These are phyloP conservation scores for Cladorrhinum samala DNA, from an alignment of 495 filamentous ascomycete genomes.

Conservation along the genomic window DNA sequence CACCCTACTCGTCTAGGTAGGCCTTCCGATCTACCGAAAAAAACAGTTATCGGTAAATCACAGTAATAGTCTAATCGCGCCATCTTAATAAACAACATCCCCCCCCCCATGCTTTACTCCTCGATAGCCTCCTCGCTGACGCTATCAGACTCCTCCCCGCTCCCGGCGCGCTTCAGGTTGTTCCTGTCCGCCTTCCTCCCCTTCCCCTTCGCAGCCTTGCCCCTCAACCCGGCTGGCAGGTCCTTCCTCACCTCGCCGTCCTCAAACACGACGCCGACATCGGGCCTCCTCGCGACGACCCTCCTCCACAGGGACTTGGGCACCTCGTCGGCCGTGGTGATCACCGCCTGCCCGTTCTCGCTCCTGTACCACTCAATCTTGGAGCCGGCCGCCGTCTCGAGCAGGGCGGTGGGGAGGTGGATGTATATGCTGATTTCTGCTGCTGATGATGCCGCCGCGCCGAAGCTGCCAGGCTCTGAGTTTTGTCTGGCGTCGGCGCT, in stretches of 20 bases:
- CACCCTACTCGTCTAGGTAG: too few relatives aligned
- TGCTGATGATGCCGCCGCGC: slow-evolving; percentile 4
- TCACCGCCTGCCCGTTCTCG: slow-evolving; percentile 22
- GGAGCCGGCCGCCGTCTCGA: slow-evolving; percentile 19
- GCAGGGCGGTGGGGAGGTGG: slow-evolving; percentile 26
- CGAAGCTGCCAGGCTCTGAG: too few relatives aligned
- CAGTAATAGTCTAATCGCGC: too few relatives aligned
- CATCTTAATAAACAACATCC: slow-evolving; percentile 22
- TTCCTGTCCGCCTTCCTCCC: slow-evolving; percentile 34
- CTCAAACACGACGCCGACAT: slow-evolving; percentile 31
- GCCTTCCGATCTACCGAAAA: too few relatives aligned
- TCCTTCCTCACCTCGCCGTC: slow-evolving; percentile 37
- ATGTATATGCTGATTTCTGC: slow-evolving; percentile 34
- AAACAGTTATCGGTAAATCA: too few relatives aligned
- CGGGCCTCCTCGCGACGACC: slow-evolving; percentile 29
- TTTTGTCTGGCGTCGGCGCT: too few relatives aligned
- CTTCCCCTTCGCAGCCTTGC: slow-evolving; percentile 36
- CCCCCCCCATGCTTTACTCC: slow-evolving; percentile 21
- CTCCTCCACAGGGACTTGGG: slow-evolving; percentile 32
- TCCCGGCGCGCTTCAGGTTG: slow-evolving; percentile 24
- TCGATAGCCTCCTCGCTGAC: slow-evolving; percentile 16
- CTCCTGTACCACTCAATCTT: slow-evolving; percentile 26
- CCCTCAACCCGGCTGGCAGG: slow-evolving; percentile 35
- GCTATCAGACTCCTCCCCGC: slow-evolving; percentile 22
- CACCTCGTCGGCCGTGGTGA: slow-evolving; percentile 28